Evolutionary conservation across 768 basidiomycete genomes (phyloP), one percentile per base, ranked within the genome.

Genomic region (Macrocybe gigantea): DNA sequence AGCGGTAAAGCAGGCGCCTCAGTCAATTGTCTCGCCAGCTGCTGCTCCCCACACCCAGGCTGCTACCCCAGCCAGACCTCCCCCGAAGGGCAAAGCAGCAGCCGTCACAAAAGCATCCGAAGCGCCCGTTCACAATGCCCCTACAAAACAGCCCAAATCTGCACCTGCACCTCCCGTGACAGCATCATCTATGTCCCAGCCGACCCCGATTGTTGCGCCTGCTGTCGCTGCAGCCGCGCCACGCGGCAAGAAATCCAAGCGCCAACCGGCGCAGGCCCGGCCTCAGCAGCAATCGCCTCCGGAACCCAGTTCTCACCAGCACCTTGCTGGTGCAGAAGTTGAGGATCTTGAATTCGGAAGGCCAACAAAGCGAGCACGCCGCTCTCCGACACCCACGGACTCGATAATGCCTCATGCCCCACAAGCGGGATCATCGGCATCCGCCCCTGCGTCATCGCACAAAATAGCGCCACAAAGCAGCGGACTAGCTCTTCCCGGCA

Each of bases 331-430:
- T 49, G 64, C 58, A n/a, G 70, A 74, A 10, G 79, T 70, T 51
- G 77, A 79, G 47, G 69, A 68, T 30, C 66, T 80, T 5, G 66
- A 68, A 49, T 74, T 82, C 50, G 77, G 77, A 5, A 62, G 66
- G 22, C 74, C 77, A 13, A 67, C 74, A 5, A 75, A 75, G 58
- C 66, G 67, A 9, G 48, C 60, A 10, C 56, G 62, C 29, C 52
- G 53, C 14, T 57, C 64, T 11, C 65, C 65, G 55, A 60, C 7
- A 61, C 56, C 33, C 64, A 77, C 30, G 70, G 74, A 9, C 64
- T 77, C 5, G 4, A 22, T 4, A 4, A 4, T 22, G 22, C 22
- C 22, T 22, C 22, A 22, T 22, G 22, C 22, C 2, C 22, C 22
- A 22, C 22, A 22, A 22, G n/a, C n/a, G n/a, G n/a, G n/a, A n/a